These are phyloP conservation scores for Trichoderma hamatum DNA, from an alignment of 2,329 filamentous ascomycete species.

Conservation along the genomic window DNA sequence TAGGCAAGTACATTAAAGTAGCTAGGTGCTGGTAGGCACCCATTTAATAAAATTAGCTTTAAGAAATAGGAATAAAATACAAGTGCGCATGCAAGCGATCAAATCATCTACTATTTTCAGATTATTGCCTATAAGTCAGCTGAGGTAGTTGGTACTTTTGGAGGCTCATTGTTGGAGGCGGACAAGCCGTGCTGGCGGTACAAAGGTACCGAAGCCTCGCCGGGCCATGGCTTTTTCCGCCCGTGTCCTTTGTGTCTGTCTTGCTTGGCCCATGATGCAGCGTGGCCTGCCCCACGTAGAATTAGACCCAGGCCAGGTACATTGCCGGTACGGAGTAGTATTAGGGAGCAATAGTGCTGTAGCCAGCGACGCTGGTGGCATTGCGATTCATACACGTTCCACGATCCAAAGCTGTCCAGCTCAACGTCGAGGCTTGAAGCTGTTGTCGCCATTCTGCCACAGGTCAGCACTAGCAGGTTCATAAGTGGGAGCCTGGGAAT, in stretches of 20 bases:
- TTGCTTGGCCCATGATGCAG: slow-evolving; percentile 23
- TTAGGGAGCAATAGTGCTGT: slow-evolving; percentile 13
- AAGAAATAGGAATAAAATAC: neutral
- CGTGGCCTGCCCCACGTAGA: slow-evolving; percentile 27
- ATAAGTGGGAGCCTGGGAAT: slow-evolving; percentile 2
- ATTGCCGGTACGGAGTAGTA: neutral
- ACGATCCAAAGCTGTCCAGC: slow-evolving; percentile 2
- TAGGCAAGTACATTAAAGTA: neutral
- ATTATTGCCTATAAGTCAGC: neutral
- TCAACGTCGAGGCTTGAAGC: slow-evolving; percentile 11
- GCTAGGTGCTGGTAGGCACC: neutral
- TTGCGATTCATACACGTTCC: slow-evolving; percentile 20
- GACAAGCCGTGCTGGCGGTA: neutral
- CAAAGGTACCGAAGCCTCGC: slow-evolving; percentile 1
- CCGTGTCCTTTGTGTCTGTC: neutral
- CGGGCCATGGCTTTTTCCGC: slow-evolving; percentile 28
- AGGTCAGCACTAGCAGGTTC: slow-evolving; percentile 8
- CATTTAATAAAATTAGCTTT: neutral
- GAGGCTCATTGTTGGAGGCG: neutral
- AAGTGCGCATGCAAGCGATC: neutral
- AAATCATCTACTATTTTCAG: neutral
- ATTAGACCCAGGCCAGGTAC: slow-evolving; percentile 23
- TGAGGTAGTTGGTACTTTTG: neutral
- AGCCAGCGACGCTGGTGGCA: slow-evolving; percentile 12
- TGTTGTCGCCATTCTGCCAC: slow-evolving; percentile 1